Base-by-base conservation (phyloP, 208 protist genomes). In the Vickermania spadyakhi region DNA sequence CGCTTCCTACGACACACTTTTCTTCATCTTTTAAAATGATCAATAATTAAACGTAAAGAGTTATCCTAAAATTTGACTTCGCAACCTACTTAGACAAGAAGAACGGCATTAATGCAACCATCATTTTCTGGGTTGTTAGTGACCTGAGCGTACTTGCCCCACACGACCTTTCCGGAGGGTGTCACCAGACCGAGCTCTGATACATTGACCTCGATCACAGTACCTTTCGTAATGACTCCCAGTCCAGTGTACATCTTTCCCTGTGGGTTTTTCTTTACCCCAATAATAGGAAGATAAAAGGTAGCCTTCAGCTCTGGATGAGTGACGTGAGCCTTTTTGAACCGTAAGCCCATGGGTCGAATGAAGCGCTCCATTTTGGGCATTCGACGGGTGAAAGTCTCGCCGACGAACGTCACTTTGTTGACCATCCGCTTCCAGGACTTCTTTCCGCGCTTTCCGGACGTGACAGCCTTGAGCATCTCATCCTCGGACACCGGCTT, bases 41-140 rank as follows among this genome's bases (percentile, higher is more conserved):
- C n/a, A n/a, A n/a, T n/a, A n/a, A n/a, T n/a, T n/a, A n/a, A n/a
- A n/a, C n/a, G n/a, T n/a, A n/a, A n/a, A n/a, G n/a, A n/a, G n/a
- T n/a, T n/a, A n/a, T n/a, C n/a, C n/a, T n/a, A n/a, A n/a, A n/a
- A n/a, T n/a, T n/a, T n/a, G n/a, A n/a, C n/a, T n/a, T n/a, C n/a
- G n/a, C n/a, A n/a, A n/a, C n/a, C n/a, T 22, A 21, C 50, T 93
- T 97, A 99, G 23, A 99, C 98, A 1, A 99, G 81, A 26, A 99
- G 83, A 21, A 99, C 93, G 4, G 98, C 98, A 68, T 99, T 99
- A 72, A 99, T 99, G 80, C 98, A 99, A 25, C 98, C 99, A 69
- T 99, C 99, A 66, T 99, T 98, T 76, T 99, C 99, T 2, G 99
- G 99, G 71, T 99, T 99, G 89, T 99, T 99, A 3, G 98, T 99